Conservation (phyloP, 2,329 filamentous ascomycete species). For the Westerdykella ornata region DNA sequence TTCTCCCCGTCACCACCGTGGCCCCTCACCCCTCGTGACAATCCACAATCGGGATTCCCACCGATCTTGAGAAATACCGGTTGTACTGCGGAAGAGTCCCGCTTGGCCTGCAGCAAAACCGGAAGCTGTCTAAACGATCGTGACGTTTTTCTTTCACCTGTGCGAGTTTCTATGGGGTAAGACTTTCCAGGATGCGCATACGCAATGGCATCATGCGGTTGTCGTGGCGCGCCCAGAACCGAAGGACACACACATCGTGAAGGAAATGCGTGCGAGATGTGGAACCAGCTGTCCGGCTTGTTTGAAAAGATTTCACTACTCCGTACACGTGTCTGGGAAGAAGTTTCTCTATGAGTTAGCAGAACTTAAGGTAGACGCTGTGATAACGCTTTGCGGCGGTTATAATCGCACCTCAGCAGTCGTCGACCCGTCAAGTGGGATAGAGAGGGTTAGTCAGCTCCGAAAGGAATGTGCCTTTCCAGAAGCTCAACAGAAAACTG, state of each 20-base stretch:
- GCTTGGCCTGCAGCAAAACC: background rate
- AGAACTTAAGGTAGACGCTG: background rate
- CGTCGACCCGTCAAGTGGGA: slow-evolving; percentile 18
- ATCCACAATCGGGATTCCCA: too few species aligned
- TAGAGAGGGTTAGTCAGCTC: slow-evolving; percentile 12
- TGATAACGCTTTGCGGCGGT: slow-evolving; percentile 13
- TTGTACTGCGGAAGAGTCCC: too few species aligned
- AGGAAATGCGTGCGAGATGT: background rate
- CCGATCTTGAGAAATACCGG: too few species aligned
- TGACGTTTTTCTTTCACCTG: slow-evolving; percentile 21
- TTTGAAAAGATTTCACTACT: slow-evolving; percentile 7
- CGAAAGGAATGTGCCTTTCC: slow-evolving; percentile 11
- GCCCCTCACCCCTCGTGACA: too few species aligned
- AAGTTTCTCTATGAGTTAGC: too few species aligned
- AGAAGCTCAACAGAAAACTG: slow-evolving; percentile 20
- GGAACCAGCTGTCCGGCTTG: too few species aligned
- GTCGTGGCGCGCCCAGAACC: background rate
- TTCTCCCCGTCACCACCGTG: too few species aligned
- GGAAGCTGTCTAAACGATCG: slow-evolving; percentile 14
- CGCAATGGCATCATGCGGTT: slow-evolving; percentile 19
- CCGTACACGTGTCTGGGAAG: slow-evolving; percentile 6
- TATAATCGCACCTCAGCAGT: too few species aligned
- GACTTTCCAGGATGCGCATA: slow-evolving; percentile 6
- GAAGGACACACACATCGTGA: background rate
- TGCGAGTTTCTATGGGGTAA: slow-evolving; percentile 20